These are phyloP conservation scores for Chondrus crispus DNA, from an alignment of 23 red algal genomes.

Conservation along the genomic window DNA sequence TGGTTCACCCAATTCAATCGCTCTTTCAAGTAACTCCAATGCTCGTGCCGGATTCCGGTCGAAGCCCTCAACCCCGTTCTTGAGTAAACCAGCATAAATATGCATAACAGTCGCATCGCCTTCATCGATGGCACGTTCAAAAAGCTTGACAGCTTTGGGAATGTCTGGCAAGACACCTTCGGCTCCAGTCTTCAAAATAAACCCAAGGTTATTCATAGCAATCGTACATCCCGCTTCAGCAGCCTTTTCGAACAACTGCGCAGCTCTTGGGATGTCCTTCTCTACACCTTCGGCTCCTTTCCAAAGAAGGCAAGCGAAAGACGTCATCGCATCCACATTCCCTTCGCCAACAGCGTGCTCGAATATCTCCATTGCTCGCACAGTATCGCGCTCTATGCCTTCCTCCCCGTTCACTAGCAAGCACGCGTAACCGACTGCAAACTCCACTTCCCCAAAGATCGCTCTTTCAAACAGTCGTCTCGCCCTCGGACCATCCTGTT, in stretches of 20 bases:
- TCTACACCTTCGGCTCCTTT: not conserved
- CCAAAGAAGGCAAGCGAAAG: not conserved
- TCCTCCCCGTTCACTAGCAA: too few relatives aligned
- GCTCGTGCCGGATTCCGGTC: too few relatives aligned
- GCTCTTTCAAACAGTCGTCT: slow-evolving; percentile 54
- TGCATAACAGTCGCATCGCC: not conserved
- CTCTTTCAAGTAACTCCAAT: not conserved
- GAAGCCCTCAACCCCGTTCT: too few relatives aligned
- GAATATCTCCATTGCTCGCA: not conserved
- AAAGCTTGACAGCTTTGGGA: not conserved
- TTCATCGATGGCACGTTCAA: not conserved
- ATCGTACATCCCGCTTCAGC: not conserved
- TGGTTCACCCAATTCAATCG: not conserved
- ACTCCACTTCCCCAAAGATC: slow-evolving; percentile 40
- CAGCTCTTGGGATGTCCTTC: not conserved
- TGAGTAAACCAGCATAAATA: too few relatives aligned
- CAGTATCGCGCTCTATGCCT: not conserved
- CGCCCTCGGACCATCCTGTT: too few relatives aligned
- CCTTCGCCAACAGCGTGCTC: slow-evolving; percentile 2
- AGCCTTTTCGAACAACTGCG: not conserved
- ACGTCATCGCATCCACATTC: not conserved
- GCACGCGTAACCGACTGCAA: not conserved
- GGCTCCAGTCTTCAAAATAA: not conserved
- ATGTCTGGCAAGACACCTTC: not conserved
- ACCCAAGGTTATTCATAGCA: not conserved